phyloP scores from a whole-genome alignment of 1,284 basidiomycete genomes.

The Gymnopus androsaceus region DNA sequence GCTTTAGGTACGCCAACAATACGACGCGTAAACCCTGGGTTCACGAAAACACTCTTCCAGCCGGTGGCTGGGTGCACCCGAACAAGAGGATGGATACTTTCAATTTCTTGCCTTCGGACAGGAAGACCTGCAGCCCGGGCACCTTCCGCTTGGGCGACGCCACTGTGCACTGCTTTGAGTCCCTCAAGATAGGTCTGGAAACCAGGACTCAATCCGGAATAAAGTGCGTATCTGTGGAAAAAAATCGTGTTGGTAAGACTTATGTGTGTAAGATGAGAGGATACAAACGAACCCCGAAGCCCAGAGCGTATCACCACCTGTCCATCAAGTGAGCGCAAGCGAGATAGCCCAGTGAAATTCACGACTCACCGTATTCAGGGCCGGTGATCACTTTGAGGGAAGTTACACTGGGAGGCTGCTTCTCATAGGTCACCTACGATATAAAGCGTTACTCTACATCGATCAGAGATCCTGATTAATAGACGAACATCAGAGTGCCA shows the following conservation, averaged over 20 bases:
- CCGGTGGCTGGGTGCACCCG: slow-evolving; percentile 80
- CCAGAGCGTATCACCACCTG: slow-evolving; percentile 69
- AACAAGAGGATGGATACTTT: slow-evolving; percentile 69
- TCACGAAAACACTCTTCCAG: slow-evolving; percentile 79
- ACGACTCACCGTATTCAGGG: slow-evolving; percentile 50
- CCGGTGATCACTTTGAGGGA: slow-evolving; percentile 67
- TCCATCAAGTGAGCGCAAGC: neutral
- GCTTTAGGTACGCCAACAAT: slow-evolving; percentile 79
- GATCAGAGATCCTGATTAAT: neutral
- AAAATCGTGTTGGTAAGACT: slow-evolving; percentile 8
- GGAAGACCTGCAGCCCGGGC: slow-evolving; percentile 63
- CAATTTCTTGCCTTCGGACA: slow-evolving; percentile 67
- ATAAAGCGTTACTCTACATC: neutral
- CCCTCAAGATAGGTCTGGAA: slow-evolving; percentile 71
- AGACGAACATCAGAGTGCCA: slow-evolving; percentile 76
- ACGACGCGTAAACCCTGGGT: slow-evolving; percentile 69
- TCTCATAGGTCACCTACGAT: slow-evolving; percentile 61
- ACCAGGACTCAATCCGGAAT: slow-evolving; percentile 69
- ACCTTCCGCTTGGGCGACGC: slow-evolving; percentile 67
- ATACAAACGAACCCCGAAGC: slow-evolving; percentile 55
- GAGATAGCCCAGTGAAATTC: neutral
- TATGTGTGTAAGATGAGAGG: neutral
- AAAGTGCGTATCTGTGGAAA: slow-evolving; percentile 56
- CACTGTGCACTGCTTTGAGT: slow-evolving; percentile 67
- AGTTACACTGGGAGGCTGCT: slow-evolving; percentile 72